Base-by-base conservation (phyloP, 441 rosid genomes). In the Euphorbia schlechtendalii region DNA sequence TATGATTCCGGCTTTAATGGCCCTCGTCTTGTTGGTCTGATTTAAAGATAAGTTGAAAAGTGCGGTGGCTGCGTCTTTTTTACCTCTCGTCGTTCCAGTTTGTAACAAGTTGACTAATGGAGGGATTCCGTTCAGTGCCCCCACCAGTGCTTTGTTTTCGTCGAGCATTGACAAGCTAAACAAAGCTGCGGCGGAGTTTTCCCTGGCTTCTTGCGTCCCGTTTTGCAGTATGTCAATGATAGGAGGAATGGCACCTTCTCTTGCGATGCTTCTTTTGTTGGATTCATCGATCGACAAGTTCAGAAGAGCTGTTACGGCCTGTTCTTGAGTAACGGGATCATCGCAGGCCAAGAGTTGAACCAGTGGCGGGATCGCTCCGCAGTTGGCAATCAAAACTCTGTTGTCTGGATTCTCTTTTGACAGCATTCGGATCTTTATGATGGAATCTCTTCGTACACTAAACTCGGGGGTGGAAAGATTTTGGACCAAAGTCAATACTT, bases 181-280 rank as follows among this genome's bases (percentile, higher is more conserved):
- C 30, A 85, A 73, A 52, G 90, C 77, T 6, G 90, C 90, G 13
- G 90, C 90, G n/a, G 90, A 77, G 63, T 85, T 85, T 61, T 85
- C 86, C 56, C 82, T 74, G 4, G 81, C 90, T 55, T 80, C 81
- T 32, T 65, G 70, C 4, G 81, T 83, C 56, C 88, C 90, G 4
- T 69, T 80, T 46, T 69, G 77, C 63, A 85, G 49, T 45, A 83
- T 73, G 36, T 80, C 81, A 11, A 85, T 74, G 38, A 85, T 80
- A 34, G 78, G 70, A 8, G 86, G 83, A 72, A 85, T 73, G 0
- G 88, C 86, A 12, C 86, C 88, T 76, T 80, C 83, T 52, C 79
- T 67, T 6, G 84, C 84, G 64, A 85, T 82, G 11, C 68, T 56
- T 64, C 80, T 70, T 66, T 85, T 85, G 80, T 85, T 85, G n/a